Evolutionary conservation across 2,329 filamentous ascomycete genomes (phyloP).

Genomic region (Aspergillus uvarum): DNA sequence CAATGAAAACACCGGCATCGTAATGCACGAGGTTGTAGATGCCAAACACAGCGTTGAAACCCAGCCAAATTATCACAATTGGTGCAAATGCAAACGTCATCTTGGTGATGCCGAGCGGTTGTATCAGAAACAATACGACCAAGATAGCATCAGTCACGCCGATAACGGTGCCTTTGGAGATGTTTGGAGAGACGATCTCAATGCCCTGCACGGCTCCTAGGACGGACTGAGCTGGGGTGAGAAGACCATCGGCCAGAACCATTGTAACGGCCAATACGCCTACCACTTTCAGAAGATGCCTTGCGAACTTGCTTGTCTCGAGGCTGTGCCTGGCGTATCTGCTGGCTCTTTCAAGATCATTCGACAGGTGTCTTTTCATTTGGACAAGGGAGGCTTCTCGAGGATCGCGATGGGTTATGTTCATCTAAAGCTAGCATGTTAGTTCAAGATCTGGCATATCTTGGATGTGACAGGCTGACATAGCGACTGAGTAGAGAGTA

Average conservation of each 20-base stretch:
- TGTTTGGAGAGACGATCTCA: slow-evolving; percentile 49
- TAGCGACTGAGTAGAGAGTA: slow-evolving; percentile 56
- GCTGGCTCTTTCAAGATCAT: slow-evolving; percentile 47
- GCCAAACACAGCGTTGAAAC: slow-evolving; percentile 53
- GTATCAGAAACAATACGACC: slow-evolving; percentile 53
- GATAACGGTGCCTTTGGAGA: slow-evolving; percentile 49
- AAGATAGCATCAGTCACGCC: slow-evolving; percentile 56
- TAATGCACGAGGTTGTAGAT: slow-evolving; percentile 52
- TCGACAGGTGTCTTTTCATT: slow-evolving; percentile 48
- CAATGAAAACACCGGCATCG: slow-evolving; percentile 52
- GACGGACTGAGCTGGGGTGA: slow-evolving; percentile 59
- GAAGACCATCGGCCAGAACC: slow-evolving; percentile 57
- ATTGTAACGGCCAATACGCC: slow-evolving; percentile 56
- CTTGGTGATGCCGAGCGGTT: slow-evolving; percentile 56
- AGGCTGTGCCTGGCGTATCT: slow-evolving; percentile 47
- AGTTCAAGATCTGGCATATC: background rate
- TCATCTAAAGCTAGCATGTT: slow-evolving; percentile 36
- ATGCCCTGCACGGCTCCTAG: slow-evolving; percentile 57
- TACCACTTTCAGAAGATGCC: slow-evolving; percentile 50
- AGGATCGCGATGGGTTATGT: slow-evolving; percentile 55
- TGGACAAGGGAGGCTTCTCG: slow-evolving; percentile 48
- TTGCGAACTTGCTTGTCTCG: slow-evolving; percentile 49
- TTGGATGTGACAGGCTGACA: slow-evolving; percentile 31
- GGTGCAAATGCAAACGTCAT: slow-evolving; percentile 53
- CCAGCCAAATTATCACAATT: slow-evolving; percentile 57